Evolutionary conservation across 768 basidiomycete genomes (phyloP).

Genomic region (Suillus luteus): DNA sequence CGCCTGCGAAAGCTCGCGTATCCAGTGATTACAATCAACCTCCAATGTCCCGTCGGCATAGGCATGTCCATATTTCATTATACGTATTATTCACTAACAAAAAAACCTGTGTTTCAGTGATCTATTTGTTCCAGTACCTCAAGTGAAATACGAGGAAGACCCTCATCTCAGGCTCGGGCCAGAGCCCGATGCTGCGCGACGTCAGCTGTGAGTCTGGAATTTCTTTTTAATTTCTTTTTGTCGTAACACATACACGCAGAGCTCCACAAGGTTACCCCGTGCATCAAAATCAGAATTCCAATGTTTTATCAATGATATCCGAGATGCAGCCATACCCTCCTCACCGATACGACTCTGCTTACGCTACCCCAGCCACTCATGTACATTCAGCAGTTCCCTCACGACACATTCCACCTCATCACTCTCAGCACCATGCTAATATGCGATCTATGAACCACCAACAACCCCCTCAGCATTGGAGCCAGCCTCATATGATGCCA

Average conservation of each 20-base stretch:
- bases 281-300: conserved; percentile 42
- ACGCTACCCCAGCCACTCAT: conserved; percentile 36
- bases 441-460: conserved; percentile 54
- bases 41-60: conserved; percentile 42
- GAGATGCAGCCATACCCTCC: conserved; percentile 56
- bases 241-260: conserved; percentile 34
- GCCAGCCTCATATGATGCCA: conserved; percentile 43
- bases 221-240: conserved; percentile 6
- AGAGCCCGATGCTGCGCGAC: conserved; percentile 46
- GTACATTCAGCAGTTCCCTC: conserved; percentile 40
- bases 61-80: conserved; percentile 28
- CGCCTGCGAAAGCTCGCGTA: conserved; percentile 55
- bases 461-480: conserved; percentile 54
- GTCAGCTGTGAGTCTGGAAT: conserved; percentile 45
- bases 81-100: conserved; percentile 8
- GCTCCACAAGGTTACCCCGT: conserved; percentile 48
- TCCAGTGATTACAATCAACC: conserved; percentile 43
- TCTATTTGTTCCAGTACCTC: conserved; percentile 2
- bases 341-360: conserved; percentile 54
- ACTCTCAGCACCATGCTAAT: conserved; percentile 36
- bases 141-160: conserved; percentile 7
- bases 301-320: conserved; percentile 58
- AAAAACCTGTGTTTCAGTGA: neutral
- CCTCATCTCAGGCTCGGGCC: conserved; percentile 31
- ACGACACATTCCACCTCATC: conserved; percentile 36